Base-by-base conservation (phyloP, 2,329 filamentous ascomycete species). In the Clonostachys byssicola region DNA sequence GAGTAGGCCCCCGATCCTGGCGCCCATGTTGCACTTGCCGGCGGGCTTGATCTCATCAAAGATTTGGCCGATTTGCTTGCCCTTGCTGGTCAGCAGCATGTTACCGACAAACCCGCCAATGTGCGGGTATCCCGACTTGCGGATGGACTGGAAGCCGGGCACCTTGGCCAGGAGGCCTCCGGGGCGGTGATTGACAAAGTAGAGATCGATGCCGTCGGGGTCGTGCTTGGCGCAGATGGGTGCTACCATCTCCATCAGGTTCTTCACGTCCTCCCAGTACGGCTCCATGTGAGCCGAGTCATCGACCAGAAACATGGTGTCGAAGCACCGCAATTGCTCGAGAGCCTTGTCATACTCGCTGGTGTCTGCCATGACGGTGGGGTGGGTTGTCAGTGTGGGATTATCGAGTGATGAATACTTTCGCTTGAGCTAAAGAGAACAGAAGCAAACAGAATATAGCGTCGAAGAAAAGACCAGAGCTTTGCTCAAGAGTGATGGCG, bases 301-400 rank as follows among this genome's bases (percentile, higher is more conserved):
- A 61, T 97, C 92, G 60, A 97, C 89, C 2, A 97, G 69, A 63
- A 97, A 92, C 47, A 92, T 70, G 34, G 91, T 96, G 68, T 97
- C 90, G 61, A 96, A 96, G 14, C 75, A 75, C 39, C 68, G 64
- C 6, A 97, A 81, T 61, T 95, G 95, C 3, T 83, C 78, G 61
- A 89, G 92, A 3, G 76, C 79, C 3, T 75, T 79, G 56, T 90
- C 85, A 54, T 90, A 84, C 18, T 68, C 65, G 39, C 42, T 45
- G 30, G 35, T 42, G 36, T 30, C 23, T 30, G 23, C 23, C 23
- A 30, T 30, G 23, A 30, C 10, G 23, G 23, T 30, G 23, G 23
- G 23, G 23, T 30, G 9, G 23, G 23, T 30, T 30, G 6, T 10
- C 10, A 30, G 23, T 30, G 23, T 10, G 23, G 8, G 23, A 30